These are phyloP conservation scores for Nyctanthes arbortristis DNA, from an alignment of 257 asterid genomes.

Conservation along the genomic window DNA sequence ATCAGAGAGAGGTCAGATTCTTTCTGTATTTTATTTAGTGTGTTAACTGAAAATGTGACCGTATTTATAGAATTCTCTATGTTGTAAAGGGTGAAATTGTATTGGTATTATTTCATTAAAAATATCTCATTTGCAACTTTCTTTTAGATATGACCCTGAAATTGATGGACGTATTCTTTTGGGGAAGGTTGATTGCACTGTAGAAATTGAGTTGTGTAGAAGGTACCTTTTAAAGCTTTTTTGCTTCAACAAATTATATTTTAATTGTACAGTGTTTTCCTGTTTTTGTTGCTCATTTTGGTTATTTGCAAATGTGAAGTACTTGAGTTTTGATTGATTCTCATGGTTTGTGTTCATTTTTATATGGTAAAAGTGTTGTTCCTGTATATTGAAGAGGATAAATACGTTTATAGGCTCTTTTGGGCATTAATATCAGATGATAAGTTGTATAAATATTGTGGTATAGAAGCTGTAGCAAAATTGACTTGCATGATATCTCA, in stretches of 20 bases:
- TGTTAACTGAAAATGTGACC: conserved; percentile 9
- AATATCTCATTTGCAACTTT: conserved; percentile 32
- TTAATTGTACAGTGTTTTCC: neutral
- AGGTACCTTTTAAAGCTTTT: conserved; percentile 47
- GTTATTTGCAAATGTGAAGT: conserved; percentile 1
- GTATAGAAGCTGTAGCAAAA: neutral
- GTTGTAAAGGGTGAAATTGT: conserved; percentile 26
- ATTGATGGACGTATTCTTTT: conserved; percentile 82
- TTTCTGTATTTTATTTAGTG: conserved; percentile 18
- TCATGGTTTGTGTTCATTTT: neutral
- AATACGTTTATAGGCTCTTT: conserved; percentile 9
- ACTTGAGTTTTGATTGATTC: conserved; percentile 10
- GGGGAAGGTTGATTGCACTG: conserved; percentile 93
- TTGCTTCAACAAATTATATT: neutral
- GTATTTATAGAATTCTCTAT: conserved; percentile 17
- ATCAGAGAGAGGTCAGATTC: conserved; percentile 70
- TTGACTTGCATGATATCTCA: neutral
- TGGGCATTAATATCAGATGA: neutral
- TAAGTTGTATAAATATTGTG: neutral
- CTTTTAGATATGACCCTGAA: conserved; percentile 75
- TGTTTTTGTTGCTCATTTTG: conserved; percentile 4
- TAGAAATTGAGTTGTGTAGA: conserved; percentile 76
- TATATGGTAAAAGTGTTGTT: neutral
- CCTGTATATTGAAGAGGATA: conserved; percentile 9
- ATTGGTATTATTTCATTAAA: conserved; percentile 12